Evolutionary conservation across 345 rosid genomes (phyloP).

Genomic region (Eucalyptus rudis): DNA sequence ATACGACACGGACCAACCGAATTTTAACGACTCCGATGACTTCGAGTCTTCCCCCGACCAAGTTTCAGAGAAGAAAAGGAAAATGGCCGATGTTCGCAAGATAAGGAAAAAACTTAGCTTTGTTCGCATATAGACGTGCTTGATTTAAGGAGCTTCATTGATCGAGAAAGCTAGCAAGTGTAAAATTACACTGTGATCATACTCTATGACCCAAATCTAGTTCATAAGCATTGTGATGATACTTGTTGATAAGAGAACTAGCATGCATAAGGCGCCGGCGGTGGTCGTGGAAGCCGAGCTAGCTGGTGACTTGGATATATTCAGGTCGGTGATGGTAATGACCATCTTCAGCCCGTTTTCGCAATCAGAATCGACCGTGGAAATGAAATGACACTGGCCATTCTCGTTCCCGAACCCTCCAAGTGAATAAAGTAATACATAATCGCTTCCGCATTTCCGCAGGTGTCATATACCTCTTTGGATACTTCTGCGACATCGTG

Average conservation of each 20-base stretch:
- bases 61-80: neutral
- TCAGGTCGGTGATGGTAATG: neutral
- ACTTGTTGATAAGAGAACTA: neutral
- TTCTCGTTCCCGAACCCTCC: neutral
- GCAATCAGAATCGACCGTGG: slow-evolving; percentile 4
- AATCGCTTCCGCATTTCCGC: neutral
- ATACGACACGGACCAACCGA: neutral
- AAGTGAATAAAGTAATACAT: neutral
- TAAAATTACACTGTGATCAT: neutral
- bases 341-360: slow-evolving; percentile 6
- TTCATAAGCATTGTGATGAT: neutral
- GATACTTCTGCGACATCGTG: neutral
- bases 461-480: neutral
- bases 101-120: neutral
- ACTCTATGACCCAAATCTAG: neutral
- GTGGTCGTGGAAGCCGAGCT: neutral
- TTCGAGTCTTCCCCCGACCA: neutral
- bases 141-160: neutral
- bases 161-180: neutral
- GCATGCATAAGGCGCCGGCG: neutral
- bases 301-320: neutral
- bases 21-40: neutral
- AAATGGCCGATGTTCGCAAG: neutral
- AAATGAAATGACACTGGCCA: slow-evolving; percentile 6
- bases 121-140: neutral